phyloP scores from a whole-genome alignment of 2,329 filamentous ascomycete species.

The Aspergillus pseudoglaucus region DNA sequence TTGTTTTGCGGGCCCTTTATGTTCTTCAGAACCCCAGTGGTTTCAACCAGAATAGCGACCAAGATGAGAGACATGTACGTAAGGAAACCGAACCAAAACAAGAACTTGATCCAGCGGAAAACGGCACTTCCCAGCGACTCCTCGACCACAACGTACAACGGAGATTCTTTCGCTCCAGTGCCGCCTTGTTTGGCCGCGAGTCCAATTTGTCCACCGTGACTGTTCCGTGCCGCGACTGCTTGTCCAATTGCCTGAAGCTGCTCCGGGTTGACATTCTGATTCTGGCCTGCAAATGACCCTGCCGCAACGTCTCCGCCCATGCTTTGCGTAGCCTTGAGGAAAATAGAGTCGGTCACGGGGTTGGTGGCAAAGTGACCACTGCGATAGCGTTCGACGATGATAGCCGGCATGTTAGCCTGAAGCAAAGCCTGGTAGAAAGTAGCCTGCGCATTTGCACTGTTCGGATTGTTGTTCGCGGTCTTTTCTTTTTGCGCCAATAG shows the following conservation, averaged over 20 bases:
- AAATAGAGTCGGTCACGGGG: slow-evolving; percentile 67
- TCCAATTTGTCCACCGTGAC: slow-evolving; percentile 57
- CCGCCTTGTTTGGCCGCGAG: slow-evolving; percentile 44
- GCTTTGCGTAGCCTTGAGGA: slow-evolving; percentile 65
- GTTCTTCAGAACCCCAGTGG: slow-evolving; percentile 70
- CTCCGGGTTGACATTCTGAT: slow-evolving; percentile 46
- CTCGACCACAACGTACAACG: slow-evolving; percentile 93
- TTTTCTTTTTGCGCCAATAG: slow-evolving; percentile 81
- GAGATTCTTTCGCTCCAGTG: slow-evolving; percentile 69
- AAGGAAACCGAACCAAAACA: slow-evolving; percentile 69
- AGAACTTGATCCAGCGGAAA: slow-evolving; percentile 88
- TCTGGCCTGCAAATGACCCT: slow-evolving; percentile 13
- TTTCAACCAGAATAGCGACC: slow-evolving; percentile 76
- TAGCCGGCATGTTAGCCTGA: slow-evolving; percentile 86
- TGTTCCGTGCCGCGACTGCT: slow-evolving; percentile 65
- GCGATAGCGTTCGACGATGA: slow-evolving; percentile 83
- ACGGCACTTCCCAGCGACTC: slow-evolving; percentile 72
- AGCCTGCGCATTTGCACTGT: slow-evolving; percentile 80
- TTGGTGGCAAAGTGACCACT: slow-evolving; percentile 80
- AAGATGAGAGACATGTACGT: slow-evolving; percentile 73
- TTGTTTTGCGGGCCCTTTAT: slow-evolving; percentile 65
- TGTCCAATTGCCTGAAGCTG: slow-evolving; percentile 75
- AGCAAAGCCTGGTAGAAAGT: slow-evolving; percentile 89
- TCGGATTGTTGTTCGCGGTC: slow-evolving; percentile 85
- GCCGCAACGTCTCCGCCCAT: slow-evolving; percentile 42